Evolutionary conservation across 176 grass and related monocot genomes (phyloP).

Genomic region (Oryza rufipogon): DNA sequence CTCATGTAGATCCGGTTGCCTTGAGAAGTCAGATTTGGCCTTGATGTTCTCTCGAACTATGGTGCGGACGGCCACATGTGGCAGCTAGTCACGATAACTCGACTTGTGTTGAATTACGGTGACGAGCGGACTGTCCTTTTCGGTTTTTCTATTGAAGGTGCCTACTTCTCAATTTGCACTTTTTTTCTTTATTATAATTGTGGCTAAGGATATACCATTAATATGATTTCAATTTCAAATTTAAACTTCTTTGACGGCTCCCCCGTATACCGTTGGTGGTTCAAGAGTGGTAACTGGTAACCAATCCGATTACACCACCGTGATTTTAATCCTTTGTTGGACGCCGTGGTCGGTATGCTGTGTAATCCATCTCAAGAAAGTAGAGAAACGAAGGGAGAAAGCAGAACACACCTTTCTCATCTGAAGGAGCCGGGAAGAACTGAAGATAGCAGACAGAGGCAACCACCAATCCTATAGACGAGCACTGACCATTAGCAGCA

Average conservation of each 20-base stretch:
- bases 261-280: no score
- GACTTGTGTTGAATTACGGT: no score
- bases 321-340: background rate
- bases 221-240: no score
- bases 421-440: constrained; percentile 56
- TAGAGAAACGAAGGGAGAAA: background rate
- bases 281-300: no score
- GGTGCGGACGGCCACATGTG: no score
- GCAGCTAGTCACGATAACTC: background rate
- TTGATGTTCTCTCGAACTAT: background rate
- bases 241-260: no score
- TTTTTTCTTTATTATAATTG: no score
- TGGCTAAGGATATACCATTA: no score
- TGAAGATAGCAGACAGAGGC: constrained; percentile 58
- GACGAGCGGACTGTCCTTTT: background rate
- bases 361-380: background rate
- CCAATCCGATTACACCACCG: no score
- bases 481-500: constrained; percentile 1
- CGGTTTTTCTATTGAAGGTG: background rate
- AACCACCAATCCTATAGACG: constrained; percentile 39
- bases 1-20: no score
- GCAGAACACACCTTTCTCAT: constrained; percentile 35
- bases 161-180: no score
- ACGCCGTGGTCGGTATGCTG: no score
- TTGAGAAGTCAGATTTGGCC: background rate